Conservation (phyloP, 257 asterid genomes). For the Datura wrightii region DNA sequence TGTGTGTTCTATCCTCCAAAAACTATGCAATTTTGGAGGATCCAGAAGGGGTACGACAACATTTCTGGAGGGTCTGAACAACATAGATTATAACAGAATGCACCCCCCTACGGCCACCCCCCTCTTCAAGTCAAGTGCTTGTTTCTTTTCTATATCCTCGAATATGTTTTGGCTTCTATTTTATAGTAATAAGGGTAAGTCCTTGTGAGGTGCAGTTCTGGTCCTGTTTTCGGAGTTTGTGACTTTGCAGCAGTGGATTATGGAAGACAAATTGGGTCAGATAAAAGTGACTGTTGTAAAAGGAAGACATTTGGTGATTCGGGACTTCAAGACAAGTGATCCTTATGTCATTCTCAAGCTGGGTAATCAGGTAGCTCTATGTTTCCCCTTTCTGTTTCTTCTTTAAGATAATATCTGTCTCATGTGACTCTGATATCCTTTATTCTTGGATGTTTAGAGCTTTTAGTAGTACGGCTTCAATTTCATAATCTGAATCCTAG, state of each 20-base stretch:
- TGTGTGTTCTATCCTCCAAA: too few species aligned
- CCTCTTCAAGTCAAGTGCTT: not conserved
- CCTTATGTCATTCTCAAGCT: slow-evolving; percentile 58
- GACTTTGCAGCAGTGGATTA: slow-evolving; percentile 31
- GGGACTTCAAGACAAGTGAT: slow-evolving; percentile 59
- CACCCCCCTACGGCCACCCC: not conserved
- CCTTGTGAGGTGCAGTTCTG: slow-evolving; percentile 34
- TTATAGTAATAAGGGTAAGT: not conserved
- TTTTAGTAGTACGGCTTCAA: not conserved
- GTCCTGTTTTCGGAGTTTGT: slow-evolving; percentile 15
- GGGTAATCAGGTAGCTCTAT: slow-evolving; percentile 46
- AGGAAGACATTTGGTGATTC: slow-evolving; percentile 51
- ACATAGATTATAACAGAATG: not conserved
- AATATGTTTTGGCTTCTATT: not conserved
- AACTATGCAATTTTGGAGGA: not conserved
- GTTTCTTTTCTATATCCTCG: not conserved
- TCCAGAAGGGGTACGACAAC: not conserved
- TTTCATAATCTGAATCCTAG: not conserved
- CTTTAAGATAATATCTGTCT: not conserved
- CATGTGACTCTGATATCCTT: not conserved
- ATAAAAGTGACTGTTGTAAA: slow-evolving; percentile 47
- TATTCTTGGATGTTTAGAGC: not conserved
- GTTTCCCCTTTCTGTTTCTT: not conserved
- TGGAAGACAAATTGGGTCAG: slow-evolving; percentile 52
- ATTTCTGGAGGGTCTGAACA: not conserved